Evolutionary conservation across 2,329 filamentous ascomycete genomes (phyloP).

Genomic region (Xylaria sp.): DNA sequence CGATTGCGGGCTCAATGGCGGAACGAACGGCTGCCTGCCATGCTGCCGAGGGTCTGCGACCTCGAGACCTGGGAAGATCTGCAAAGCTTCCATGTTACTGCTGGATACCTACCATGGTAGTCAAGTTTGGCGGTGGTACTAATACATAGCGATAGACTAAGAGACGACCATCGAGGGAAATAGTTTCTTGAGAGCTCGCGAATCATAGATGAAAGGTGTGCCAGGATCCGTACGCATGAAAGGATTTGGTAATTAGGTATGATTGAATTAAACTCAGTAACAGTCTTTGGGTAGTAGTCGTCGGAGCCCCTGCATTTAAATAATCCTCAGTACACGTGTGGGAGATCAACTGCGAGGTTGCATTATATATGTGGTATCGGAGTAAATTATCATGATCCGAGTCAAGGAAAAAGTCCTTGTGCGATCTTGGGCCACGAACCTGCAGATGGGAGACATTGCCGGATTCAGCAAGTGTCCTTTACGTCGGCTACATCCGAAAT

Average conservation of each 20-base stretch:
- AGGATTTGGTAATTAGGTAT: not conserved
- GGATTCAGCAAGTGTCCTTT: not conserved
- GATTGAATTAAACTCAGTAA: not conserved
- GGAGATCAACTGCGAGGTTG: not conserved
- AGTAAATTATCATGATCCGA: not conserved
- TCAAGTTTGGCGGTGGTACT: not conserved
- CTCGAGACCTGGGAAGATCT: not conserved
- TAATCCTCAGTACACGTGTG: no score
- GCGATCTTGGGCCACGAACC: not conserved
- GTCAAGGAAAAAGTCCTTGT: not conserved
- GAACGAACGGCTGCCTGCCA: not conserved
- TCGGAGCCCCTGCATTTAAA: not conserved
- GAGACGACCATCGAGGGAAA: not conserved
- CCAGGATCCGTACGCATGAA: not conserved
- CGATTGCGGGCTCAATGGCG: not conserved
- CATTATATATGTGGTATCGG: not conserved
- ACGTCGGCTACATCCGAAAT: not conserved
- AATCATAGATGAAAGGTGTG: not conserved
- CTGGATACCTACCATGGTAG: not conserved
- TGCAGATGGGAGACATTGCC: not conserved
- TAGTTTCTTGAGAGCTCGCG: not conserved
- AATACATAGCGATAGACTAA: not conserved
- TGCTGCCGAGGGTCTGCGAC: not conserved
- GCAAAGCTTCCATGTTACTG: not conserved
- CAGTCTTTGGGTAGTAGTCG: not conserved